These are phyloP conservation scores for Amesomyces nigricolor DNA, from an alignment of 2,329 filamentous ascomycete species.

Conservation along the genomic window DNA sequence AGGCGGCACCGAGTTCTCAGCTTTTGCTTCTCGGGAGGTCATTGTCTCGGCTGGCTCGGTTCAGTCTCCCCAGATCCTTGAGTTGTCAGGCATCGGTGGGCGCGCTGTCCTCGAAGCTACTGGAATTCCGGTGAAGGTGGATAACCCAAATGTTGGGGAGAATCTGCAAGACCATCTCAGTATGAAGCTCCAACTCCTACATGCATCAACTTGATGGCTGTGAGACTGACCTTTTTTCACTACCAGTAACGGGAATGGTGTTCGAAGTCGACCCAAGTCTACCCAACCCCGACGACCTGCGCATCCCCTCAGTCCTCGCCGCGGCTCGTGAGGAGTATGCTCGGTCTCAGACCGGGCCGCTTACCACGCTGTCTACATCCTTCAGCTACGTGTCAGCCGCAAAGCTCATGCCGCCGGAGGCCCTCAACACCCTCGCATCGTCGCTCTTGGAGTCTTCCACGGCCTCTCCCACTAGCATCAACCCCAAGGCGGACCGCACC, in stretches of 20 bases:
- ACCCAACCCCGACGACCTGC: slow-evolving; percentile 37
- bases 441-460: neutral
- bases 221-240: too few relatives aligned
- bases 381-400: slow-evolving; percentile 40
- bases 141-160: slow-evolving; percentile 40
- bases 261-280: slow-evolving; percentile 42
- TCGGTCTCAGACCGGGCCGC: slow-evolving; percentile 30
- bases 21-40: slow-evolving; percentile 31
- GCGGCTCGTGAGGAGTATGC: slow-evolving; percentile 33
- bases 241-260: slow-evolving; percentile 31
- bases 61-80: slow-evolving; percentile 33
- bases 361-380: slow-evolving; percentile 37
- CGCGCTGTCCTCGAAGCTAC: slow-evolving; percentile 35
- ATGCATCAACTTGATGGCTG: slow-evolving; percentile 5
- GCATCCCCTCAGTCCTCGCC: slow-evolving; percentile 27
- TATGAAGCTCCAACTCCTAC: slow-evolving; percentile 22
- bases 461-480: too few relatives aligned
- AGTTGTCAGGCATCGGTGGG: slow-evolving; percentile 35
- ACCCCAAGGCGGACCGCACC: slow-evolving; percentile 24
- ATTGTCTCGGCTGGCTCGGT: slow-evolving; percentile 39
- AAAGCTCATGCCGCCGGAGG: slow-evolving; percentile 28
- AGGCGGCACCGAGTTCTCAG: slow-evolving; percentile 13
- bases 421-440: neutral
- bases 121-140: slow-evolving; percentile 34
- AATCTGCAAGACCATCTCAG: slow-evolving; percentile 35